Conservation (phyloP, 2,329 filamentous ascomycete species). For the Trichoderma simmonsii region DNA sequence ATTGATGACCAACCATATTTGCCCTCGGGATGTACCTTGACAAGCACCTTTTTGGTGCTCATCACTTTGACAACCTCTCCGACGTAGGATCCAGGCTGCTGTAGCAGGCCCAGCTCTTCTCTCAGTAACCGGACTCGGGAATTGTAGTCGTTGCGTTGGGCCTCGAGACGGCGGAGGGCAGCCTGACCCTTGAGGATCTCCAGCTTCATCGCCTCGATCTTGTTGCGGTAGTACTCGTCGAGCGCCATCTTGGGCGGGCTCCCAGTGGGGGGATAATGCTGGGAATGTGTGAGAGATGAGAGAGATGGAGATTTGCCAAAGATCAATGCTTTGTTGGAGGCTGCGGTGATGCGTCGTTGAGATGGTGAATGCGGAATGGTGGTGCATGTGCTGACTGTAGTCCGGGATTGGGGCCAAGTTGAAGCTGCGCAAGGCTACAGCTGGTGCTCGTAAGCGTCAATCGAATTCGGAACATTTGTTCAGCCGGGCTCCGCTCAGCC, state of each 20-base stretch:
- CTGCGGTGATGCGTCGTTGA: neutral
- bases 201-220: slow-evolving; percentile 99
- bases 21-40: slow-evolving; percentile 98
- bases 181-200: slow-evolving; percentile 99
- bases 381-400: neutral
- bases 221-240: slow-evolving; percentile 99
- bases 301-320: neutral
- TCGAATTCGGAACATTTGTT: slow-evolving; percentile 8
- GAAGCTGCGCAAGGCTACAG: slow-evolving; percentile 36
- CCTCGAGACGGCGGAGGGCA: slow-evolving; percentile 88
- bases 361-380: slow-evolving; percentile 8
- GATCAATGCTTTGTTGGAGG: neutral
- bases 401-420: slow-evolving; percentile 29
- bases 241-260: slow-evolving; percentile 75
- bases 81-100: slow-evolving; percentile 97
- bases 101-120: slow-evolving; percentile 91
- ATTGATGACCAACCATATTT: slow-evolving; percentile 79
- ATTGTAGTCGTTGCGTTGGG: slow-evolving; percentile 99
- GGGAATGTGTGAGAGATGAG: neutral
- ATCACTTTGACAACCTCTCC: slow-evolving; percentile 99
- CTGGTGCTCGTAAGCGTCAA: slow-evolving; percentile 33
- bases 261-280: slow-evolving; percentile 12
- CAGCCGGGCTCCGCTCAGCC: neutral
- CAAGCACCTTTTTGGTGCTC: slow-evolving; percentile 98
- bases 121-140: slow-evolving; percentile 90